Conservation (phyloP, 768 basidiomycete genomes). For the Suillus tomentosus region DNA sequence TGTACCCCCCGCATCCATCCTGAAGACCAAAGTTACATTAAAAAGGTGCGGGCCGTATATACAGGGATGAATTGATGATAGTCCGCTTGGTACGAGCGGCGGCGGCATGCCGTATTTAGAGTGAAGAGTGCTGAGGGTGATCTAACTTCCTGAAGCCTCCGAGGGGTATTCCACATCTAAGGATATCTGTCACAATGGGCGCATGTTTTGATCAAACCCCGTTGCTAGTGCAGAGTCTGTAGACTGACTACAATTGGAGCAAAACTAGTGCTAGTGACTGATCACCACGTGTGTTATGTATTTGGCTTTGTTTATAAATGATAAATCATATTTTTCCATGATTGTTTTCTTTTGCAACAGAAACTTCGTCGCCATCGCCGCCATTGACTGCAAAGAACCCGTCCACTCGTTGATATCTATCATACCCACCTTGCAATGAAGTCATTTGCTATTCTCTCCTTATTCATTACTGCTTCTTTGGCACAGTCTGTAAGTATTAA, state of each 20-base stretch:
- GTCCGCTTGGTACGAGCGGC: neutral
- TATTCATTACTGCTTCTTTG: slow-evolving; percentile 50
- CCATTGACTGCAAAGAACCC: slow-evolving; percentile 39
- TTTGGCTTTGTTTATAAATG: slow-evolving; percentile 1
- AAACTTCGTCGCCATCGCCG: slow-evolving; percentile 27
- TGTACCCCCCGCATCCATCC: neutral
- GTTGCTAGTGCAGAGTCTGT: neutral
- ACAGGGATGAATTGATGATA: neutral
- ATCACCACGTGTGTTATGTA: neutral
- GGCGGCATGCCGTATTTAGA: neutral
- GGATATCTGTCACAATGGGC: neutral
- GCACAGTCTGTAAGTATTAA: slow-evolving; percentile 47
- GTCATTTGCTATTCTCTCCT: slow-evolving; percentile 52
- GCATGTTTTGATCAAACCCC: neutral
- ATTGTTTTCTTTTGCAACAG: slow-evolving; percentile 11
- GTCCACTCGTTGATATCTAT: slow-evolving; percentile 36
- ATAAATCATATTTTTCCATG: neutral
- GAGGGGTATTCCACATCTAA: neutral
- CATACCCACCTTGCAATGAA: slow-evolving; percentile 44
- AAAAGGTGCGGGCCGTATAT: neutral
- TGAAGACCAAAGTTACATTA: neutral
- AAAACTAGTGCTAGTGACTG: neutral
- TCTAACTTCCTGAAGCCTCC: neutral
- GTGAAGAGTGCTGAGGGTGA: neutral
- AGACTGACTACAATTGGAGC: neutral